phyloP scores from a whole-genome alignment of 371 early-diverging fungal genomes.

The Mucor irregularis region DNA sequence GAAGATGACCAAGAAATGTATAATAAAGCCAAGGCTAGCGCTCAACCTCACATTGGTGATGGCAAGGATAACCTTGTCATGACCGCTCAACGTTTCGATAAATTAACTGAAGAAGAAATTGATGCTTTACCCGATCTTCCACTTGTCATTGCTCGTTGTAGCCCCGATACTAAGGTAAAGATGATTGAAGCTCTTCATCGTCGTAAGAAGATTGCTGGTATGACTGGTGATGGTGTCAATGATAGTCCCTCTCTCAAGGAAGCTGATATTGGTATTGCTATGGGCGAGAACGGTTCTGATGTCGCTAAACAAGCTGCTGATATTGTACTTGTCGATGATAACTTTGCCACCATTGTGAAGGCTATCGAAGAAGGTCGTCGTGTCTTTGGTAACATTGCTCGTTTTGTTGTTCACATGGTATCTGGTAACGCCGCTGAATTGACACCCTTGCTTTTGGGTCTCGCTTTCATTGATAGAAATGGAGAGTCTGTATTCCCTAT shows the following conservation, averaged over 20 bases:
- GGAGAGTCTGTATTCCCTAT: conserved; percentile 74
- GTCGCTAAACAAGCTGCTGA: conserved; percentile 92
- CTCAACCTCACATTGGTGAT: conserved; percentile 30
- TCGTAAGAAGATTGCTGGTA: conserved; percentile 67
- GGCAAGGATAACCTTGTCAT: conserved; percentile 60
- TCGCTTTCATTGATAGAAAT: conserved; percentile 62
- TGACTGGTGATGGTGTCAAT: conserved; percentile 94
- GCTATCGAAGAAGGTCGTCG: conserved; percentile 85
- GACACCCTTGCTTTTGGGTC: conserved; percentile 66
- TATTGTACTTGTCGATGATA: conserved; percentile 87
- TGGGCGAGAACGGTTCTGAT: conserved; percentile 91
- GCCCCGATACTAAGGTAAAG: conserved; percentile 96
- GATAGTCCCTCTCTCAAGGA: conserved; percentile 91
- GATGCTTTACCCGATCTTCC: conserved; percentile 82
- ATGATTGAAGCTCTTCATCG: conserved; percentile 93
- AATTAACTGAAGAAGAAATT: conserved; percentile 77
- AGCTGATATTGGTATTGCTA: conserved; percentile 91
- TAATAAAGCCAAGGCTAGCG: conserved; percentile 4
- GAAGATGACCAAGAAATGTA: conserved; percentile 13
- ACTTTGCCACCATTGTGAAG: conserved; percentile 84
- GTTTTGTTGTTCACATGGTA: conserved; percentile 89
- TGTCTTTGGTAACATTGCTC: conserved; percentile 89
- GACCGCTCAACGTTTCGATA: conserved; percentile 85
- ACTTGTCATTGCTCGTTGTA: conserved; percentile 91
- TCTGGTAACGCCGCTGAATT: conserved; percentile 84